phyloP scores from a whole-genome alignment of 257 asterid species.

The Nicotiana sylvestris region DNA sequence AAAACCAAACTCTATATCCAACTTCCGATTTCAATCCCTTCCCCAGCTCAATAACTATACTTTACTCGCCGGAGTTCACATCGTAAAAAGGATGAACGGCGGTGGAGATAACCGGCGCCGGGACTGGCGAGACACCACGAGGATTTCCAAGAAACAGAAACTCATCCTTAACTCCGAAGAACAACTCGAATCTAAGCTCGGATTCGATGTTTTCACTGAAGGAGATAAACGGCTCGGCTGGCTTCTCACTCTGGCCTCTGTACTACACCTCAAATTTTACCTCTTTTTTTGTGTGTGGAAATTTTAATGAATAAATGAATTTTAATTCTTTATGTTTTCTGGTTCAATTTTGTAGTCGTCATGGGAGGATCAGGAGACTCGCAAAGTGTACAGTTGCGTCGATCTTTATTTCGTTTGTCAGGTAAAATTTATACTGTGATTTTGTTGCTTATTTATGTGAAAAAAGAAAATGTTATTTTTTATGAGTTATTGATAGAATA shows the following conservation, averaged over 20 bases:
- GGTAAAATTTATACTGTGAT: slow-evolving; percentile 32
- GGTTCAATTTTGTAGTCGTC: slow-evolving; percentile 50
- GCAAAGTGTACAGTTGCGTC: slow-evolving; percentile 73
- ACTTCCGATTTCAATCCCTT: neutral
- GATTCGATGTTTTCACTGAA: slow-evolving; percentile 71
- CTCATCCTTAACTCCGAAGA: slow-evolving; percentile 77
- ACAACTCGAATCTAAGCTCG: slow-evolving; percentile 88
- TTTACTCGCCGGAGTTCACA: neutral
- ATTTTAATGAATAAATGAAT: neutral
- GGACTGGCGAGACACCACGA: slow-evolving; percentile 52
- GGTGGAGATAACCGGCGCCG: slow-evolving; percentile 63
- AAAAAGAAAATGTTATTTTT: neutral
- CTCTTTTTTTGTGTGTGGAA: neutral
- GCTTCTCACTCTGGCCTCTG: slow-evolving; percentile 88
- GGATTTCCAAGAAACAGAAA: slow-evolving; percentile 90
- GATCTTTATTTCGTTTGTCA: slow-evolving; percentile 96
- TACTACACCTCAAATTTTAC: neutral
- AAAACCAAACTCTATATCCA: neutral
- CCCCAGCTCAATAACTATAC: neutral
- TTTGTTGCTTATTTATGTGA: neutral
- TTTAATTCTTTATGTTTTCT: neutral
- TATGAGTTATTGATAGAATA: neutral
- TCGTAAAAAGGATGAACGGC: slow-evolving; percentile 22
- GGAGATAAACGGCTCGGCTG: slow-evolving; percentile 98
- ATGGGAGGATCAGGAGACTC: slow-evolving; percentile 92